Percentiles rank a stretch among this genome's conserved stretches.
Evolutionary conservation across 768 basidiomycete genomes (phyloP).

Genomic region (Leccinum longicurvipes): DNA sequence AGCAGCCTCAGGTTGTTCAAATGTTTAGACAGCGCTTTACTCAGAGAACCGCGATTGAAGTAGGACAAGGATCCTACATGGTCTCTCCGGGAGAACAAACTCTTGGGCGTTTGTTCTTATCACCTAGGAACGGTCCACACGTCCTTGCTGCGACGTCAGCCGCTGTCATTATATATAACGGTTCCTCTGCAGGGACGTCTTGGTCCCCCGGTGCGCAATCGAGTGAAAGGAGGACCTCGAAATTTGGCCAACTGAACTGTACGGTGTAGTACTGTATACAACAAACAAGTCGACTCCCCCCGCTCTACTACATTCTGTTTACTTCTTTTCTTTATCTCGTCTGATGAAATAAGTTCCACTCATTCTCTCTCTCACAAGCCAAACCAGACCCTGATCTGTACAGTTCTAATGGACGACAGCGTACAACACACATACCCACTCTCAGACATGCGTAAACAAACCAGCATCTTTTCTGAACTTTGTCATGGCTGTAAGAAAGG

Average conservation of each 20-base stretch:
- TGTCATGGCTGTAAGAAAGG: slow-evolving; percentile 70
- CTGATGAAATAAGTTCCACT: background rate
- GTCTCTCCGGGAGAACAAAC: too few relatives aligned
- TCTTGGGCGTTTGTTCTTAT: too few relatives aligned
- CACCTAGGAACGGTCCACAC: background rate
- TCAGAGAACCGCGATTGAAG: too few relatives aligned
- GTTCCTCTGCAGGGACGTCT: background rate
- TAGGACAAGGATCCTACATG: too few relatives aligned
- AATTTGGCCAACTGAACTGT: background rate
- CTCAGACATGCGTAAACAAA: slow-evolving; percentile 49
- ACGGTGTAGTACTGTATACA: slow-evolving; percentile 16
- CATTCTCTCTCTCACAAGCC: background rate
- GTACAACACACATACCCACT: background rate
- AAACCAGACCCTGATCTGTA: background rate
- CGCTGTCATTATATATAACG: background rate
- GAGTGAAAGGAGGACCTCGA: background rate
- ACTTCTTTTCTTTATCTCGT: background rate
- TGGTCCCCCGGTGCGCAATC: background rate
- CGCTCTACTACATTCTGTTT: background rate
- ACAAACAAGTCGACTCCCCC: slow-evolving; percentile 1
- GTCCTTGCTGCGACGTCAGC: background rate
- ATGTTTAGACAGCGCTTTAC: too few relatives aligned
- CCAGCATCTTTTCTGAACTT: slow-evolving; percentile 73
- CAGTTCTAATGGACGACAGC: background rate
- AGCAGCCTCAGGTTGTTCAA: too few relatives aligned